Evolutionary conservation across 352 stramenopile genomes (phyloP).

Genomic region (Phytophthora capsici): DNA sequence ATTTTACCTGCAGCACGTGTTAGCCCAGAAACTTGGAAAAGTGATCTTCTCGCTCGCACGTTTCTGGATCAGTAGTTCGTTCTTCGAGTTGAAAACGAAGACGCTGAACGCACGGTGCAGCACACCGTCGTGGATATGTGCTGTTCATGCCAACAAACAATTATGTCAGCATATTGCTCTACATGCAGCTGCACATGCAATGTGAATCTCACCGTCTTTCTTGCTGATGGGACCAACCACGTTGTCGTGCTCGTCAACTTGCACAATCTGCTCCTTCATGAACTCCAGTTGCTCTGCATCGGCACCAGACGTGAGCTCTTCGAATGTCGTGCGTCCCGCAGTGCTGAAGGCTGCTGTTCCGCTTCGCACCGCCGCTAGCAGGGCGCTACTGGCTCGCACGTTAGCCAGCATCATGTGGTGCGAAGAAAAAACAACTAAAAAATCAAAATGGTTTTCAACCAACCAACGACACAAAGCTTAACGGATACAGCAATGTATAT

Average conservation of each 20-base stretch:
- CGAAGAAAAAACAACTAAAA: too few relatives aligned
- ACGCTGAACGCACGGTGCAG: conserved; percentile 88
- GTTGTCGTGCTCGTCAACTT: conserved; percentile 85
- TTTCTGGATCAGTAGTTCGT: conserved; percentile 91
- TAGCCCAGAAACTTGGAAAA: conserved; percentile 99
- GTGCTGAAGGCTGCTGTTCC: conserved; percentile 19
- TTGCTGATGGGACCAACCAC: conserved; percentile 88
- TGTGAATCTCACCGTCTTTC: conserved; percentile 65
- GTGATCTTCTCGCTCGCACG: conserved; percentile 98
- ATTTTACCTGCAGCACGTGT: conserved; percentile 96
- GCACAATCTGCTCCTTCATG: conserved; percentile 92
- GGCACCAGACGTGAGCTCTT: conserved; percentile 67
- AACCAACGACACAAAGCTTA: conserved; percentile 10
- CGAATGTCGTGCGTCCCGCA: conserved; percentile 50
- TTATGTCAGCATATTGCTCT: conserved; percentile 5
- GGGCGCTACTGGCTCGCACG: conserved; percentile 15
- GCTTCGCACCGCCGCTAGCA: conserved; percentile 17
- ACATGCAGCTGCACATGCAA: not conserved
- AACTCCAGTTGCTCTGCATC: conserved; percentile 86
- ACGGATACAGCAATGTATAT: conserved; percentile 20
- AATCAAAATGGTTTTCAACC: conserved; percentile 22
- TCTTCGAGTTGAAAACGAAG: conserved; percentile 89
- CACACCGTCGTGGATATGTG: conserved; percentile 78
- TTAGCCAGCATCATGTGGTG: conserved; percentile 31
- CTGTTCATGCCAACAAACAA: conserved; percentile 32